phyloP scores from a whole-genome alignment of 805 yeast species.

The Yamadazyma sp. region DNA sequence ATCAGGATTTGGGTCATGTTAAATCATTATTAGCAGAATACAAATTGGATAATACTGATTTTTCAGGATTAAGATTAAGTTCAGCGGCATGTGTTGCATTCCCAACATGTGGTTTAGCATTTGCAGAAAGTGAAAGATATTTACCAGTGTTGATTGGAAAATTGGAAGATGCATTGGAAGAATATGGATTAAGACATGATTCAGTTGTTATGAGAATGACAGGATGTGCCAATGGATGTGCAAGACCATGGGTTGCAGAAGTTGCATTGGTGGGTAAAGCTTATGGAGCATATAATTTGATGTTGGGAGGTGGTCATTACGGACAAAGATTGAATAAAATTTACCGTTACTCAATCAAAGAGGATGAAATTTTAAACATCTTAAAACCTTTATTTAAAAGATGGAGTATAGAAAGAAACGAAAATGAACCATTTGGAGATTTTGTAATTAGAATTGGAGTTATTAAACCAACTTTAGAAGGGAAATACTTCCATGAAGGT shows the following conservation, averaged over 20 bases:
- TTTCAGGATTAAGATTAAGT: conserved; percentile 80
- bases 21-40: conserved; percentile 66
- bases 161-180: conserved; percentile 84
- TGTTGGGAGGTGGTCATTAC: conserved; percentile 94
- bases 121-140: conserved; percentile 97
- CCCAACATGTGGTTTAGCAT: conserved; percentile 98
- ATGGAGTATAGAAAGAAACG: conserved; percentile 89
- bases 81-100: conserved; percentile 97
- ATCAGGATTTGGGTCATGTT: conserved; percentile 59
- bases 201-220: conserved; percentile 97
- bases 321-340: conserved; percentile 92
- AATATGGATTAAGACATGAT: conserved; percentile 90
- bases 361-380: conserved; percentile 76
- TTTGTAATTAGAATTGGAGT: conserved; percentile 84
- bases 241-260: conserved; percentile 98
- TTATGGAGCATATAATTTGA: conserved; percentile 83
- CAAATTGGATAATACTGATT: conserved; percentile 79
- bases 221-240: conserved; percentile 98
- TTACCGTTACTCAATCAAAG: conserved; percentile 82
- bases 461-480: conserved; percentile 84
- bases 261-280: conserved; percentile 96
- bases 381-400: conserved; percentile 86
- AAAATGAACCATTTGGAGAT: conserved; percentile 95
- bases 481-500: conserved; percentile 92
- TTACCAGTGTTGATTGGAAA: conserved; percentile 79